phyloP scores from a whole-genome alignment of 1,284 basidiomycete species.

The Ustilago nuda region DNA sequence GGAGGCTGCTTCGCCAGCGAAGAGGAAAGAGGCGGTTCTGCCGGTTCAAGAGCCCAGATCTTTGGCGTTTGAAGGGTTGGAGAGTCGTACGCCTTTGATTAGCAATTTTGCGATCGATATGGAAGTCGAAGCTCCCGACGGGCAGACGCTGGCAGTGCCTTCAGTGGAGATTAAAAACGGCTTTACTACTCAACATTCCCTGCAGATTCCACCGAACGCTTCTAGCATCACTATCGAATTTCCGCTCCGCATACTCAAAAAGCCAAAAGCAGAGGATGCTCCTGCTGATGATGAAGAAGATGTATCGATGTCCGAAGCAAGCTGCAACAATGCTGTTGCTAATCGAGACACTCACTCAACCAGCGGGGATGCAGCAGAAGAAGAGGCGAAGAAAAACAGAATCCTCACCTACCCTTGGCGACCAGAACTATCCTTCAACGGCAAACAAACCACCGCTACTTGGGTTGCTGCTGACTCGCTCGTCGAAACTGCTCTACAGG shows the following conservation, averaged over 20 bases:
- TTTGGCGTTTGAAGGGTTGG: slow-evolving; percentile 30
- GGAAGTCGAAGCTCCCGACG: slow-evolving; percentile 37
- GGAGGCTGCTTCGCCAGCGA: slow-evolving; percentile 23
- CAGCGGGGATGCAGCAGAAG: not conserved
- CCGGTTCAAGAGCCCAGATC: slow-evolving; percentile 16
- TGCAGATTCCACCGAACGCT: slow-evolving; percentile 42
- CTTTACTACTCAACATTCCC: slow-evolving; percentile 36
- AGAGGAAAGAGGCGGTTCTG: slow-evolving; percentile 32
- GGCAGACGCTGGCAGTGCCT: slow-evolving; percentile 17
- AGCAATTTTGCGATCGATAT: slow-evolving; percentile 36
- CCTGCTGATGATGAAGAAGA: slow-evolving; percentile 15
- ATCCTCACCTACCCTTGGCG: slow-evolving; percentile 38
- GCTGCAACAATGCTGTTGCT: not conserved
- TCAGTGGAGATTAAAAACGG: slow-evolving; percentile 36
- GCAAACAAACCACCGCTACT: slow-evolving; percentile 14
- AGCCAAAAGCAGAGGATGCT: slow-evolving; percentile 2
- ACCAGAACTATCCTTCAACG: slow-evolving; percentile 39
- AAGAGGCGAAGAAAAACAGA: not conserved
- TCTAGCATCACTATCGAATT: slow-evolving; percentile 37
- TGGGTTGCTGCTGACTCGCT: slow-evolving; percentile 25
- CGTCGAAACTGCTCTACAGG: slow-evolving; percentile 20
- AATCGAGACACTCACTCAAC: slow-evolving; percentile 1
- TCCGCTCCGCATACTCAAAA: slow-evolving; percentile 29
- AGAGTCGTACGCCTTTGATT: slow-evolving; percentile 34
- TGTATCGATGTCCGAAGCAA: slow-evolving; percentile 16